Conservation (phyloP, 78 protist genomes). For the Anaeramoeba flamelloides region DNA sequence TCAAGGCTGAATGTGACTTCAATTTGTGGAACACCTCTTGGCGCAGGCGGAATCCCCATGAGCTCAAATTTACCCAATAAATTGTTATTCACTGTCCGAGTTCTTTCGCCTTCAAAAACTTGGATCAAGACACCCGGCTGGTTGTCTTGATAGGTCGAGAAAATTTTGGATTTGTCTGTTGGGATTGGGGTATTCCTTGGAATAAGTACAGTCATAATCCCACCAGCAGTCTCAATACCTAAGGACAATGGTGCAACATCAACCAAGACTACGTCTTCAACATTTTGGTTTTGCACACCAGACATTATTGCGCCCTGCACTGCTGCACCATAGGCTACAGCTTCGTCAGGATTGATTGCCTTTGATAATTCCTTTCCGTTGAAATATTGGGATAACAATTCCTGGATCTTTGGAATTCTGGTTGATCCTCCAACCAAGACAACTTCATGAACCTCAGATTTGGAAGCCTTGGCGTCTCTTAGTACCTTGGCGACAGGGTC, state of each 20-base stretch:
- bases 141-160: no score
- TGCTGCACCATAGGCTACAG: constrained; percentile 99
- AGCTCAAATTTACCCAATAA: constrained; percentile 60
- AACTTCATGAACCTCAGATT: constrained; percentile 57
- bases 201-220: no score
- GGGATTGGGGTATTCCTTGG: no score
- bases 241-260: not conserved
- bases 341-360: constrained; percentile 94
- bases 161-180: no score
- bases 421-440: constrained; percentile 97
- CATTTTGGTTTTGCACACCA: not conserved
- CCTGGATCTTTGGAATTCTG: constrained; percentile 91
- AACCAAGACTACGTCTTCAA: not conserved
- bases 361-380: constrained; percentile 75
- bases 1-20: constrained; percentile 73
- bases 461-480: constrained; percentile 60
- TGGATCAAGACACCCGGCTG: no score
- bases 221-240: not conserved
- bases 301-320: constrained; percentile 91
- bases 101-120: constrained; percentile 74
- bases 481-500: constrained; percentile 78
- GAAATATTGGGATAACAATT: constrained; percentile 77
- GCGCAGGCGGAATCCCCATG: constrained; percentile 66
- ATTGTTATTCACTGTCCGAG: constrained; percentile 57
- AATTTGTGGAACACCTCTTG: constrained; percentile 68